phyloP scores from a whole-genome alignment of 2,329 filamentous ascomycete genomes.

The Chlorencoelia australis region DNA sequence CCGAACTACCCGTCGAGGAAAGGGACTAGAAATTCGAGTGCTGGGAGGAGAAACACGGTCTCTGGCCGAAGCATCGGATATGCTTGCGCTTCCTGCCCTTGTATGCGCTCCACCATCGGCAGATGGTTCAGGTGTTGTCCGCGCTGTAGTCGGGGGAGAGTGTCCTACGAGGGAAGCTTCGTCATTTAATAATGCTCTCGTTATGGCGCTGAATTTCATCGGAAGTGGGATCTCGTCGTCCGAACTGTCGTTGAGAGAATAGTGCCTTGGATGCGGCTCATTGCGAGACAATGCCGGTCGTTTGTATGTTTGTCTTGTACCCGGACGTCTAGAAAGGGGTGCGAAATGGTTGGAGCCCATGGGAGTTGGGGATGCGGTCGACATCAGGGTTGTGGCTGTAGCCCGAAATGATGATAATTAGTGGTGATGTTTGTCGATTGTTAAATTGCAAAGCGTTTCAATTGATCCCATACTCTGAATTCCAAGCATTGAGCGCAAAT shows the following conservation, averaged over 20 bases:
- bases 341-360: conserved; percentile 38
- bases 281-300: conserved; percentile 28
- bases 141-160: conserved; percentile 12
- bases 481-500: conserved; percentile 10
- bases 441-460: conserved; percentile 11
- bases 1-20: conserved; percentile 23
- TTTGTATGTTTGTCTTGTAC: conserved; percentile 41
- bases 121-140: conserved; percentile 13
- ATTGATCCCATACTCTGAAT: conserved; percentile 20
- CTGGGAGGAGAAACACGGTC: conserved; percentile 10
- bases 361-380: conserved; percentile 46
- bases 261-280: conserved; percentile 32
- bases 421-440: conserved; percentile 6
- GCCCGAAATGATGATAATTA: conserved; percentile 3
- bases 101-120: conserved; percentile 10
- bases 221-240: conserved; percentile 89
- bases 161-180: conserved; percentile 30
- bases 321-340: conserved; percentile 40
- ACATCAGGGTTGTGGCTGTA: conserved; percentile 29
- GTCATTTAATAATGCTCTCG: conserved; percentile 70
- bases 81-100: conserved; percentile 12
- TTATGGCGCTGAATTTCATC: conserved; percentile 84
- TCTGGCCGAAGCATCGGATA: conserved; percentile 2
- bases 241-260: conserved; percentile 67
- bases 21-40: conserved; percentile 19